Evolutionary conservation across 306 rosid species (phyloP).

Genomic region (Hippophae tibetana): DNA sequence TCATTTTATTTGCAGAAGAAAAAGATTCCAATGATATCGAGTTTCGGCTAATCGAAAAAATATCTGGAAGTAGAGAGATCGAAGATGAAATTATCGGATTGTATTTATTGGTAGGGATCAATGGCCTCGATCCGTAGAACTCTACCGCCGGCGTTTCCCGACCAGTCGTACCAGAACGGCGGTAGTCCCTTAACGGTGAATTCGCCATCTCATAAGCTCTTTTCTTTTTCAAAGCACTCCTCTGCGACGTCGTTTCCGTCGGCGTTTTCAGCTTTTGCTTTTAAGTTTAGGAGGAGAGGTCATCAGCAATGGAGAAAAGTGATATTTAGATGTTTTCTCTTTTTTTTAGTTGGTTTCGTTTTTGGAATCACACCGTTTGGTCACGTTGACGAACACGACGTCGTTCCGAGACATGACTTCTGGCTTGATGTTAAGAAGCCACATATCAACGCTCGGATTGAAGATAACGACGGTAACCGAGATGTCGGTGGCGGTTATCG

Average conservation of each 20-base stretch:
- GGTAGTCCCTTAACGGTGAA: slow-evolving; percentile 33
- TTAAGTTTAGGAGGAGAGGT: slow-evolving; percentile 42
- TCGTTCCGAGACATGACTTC: slow-evolving; percentile 31
- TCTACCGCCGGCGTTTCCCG: slow-evolving; percentile 68
- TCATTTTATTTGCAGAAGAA: too few species aligned
- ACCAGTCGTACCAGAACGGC: slow-evolving; percentile 53
- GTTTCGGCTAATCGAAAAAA: too few species aligned
- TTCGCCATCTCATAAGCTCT: slow-evolving; percentile 56
- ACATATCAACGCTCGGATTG: slow-evolving; percentile 30
- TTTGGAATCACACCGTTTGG: slow-evolving; percentile 69
- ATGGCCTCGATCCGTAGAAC: slow-evolving; percentile 95
- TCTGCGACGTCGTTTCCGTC: slow-evolving; percentile 21
- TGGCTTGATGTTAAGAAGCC: slow-evolving; percentile 55
- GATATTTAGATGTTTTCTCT: slow-evolving; percentile 43
- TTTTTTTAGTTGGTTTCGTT: slow-evolving; percentile 65
- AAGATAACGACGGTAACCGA: background rate
- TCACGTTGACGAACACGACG: slow-evolving; percentile 29
- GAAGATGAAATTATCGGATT: too few species aligned
- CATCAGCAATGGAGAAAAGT: slow-evolving; percentile 42
- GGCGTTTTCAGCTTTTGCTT: slow-evolving; percentile 15
- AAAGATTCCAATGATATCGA: too few species aligned
- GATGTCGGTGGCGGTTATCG: background rate
- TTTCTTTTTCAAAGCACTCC: slow-evolving; percentile 40
- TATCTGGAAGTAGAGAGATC: too few species aligned
- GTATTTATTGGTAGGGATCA: background rate